phyloP scores from a whole-genome alignment of 2,329 filamentous ascomycete genomes.

The Claviceps arundinis region DNA sequence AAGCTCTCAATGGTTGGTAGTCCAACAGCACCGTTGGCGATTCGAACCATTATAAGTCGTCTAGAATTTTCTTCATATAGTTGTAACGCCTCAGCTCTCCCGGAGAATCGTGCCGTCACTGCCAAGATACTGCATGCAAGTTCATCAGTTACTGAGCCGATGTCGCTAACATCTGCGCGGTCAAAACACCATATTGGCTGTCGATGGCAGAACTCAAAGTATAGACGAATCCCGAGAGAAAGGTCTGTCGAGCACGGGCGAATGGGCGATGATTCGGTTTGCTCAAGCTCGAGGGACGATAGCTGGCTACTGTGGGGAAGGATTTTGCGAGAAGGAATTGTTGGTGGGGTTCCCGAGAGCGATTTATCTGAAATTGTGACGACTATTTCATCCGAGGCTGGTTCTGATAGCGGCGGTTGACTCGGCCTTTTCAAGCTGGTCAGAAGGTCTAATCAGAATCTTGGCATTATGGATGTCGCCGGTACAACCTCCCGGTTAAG shows the following conservation, averaged over 20 bases:
- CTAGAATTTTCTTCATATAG: slow-evolving; percentile 26
- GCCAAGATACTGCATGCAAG: slow-evolving; percentile 28
- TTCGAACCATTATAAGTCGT: slow-evolving; percentile 32
- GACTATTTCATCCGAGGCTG: slow-evolving; percentile 17
- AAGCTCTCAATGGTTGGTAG: slow-evolving; percentile 36
- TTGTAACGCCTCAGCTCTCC: slow-evolving; percentile 19
- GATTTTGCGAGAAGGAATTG: slow-evolving; percentile 12
- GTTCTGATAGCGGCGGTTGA: slow-evolving; percentile 14
- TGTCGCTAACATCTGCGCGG: slow-evolving; percentile 25
- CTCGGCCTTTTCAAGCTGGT: slow-evolving; percentile 17
- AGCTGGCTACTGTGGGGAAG: slow-evolving; percentile 9
- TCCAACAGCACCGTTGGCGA: slow-evolving; percentile 36
- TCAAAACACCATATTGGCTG: slow-evolving; percentile 34
- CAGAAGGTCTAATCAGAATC: slow-evolving; percentile 12
- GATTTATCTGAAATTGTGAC: slow-evolving; percentile 20
- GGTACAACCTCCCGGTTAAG: slow-evolving; percentile 27
- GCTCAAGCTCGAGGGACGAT: slow-evolving; percentile 15
- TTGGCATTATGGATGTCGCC: slow-evolving; percentile 2
- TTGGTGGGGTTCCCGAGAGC: slow-evolving; percentile 17
- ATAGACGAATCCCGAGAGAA: slow-evolving; percentile 21
- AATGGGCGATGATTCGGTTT: slow-evolving; percentile 14
- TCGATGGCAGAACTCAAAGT: slow-evolving; percentile 30
- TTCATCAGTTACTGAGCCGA: slow-evolving; percentile 23
- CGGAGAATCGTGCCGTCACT: slow-evolving; percentile 25
- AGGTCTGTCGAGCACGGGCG: slow-evolving; percentile 21